These are phyloP conservation scores for Neotropicomus parvogracilis DNA, from an alignment of 1,284 basidiomycete species.

Conservation along the genomic window DNA sequence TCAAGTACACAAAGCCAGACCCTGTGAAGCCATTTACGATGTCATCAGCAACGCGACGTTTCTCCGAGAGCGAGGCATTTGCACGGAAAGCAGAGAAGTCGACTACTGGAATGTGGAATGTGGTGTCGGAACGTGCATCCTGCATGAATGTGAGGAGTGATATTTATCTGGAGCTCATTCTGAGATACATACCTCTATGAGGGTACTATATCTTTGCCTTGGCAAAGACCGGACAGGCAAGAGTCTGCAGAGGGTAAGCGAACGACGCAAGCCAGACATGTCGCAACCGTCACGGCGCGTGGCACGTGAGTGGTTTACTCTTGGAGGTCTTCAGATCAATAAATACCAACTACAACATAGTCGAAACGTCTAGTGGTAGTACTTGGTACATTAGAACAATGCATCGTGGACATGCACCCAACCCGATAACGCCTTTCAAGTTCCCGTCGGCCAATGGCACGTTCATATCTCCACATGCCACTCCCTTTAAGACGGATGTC, in stretches of 20 bases:
- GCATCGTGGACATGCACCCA: neutral
- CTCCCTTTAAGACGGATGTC: slow-evolving; percentile 45
- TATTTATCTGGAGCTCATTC: neutral
- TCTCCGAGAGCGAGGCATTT: slow-evolving; percentile 50
- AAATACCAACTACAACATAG: too few species aligned
- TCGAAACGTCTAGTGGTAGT: too few species aligned
- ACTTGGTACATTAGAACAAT: neutral
- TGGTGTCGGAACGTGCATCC: slow-evolving; percentile 28
- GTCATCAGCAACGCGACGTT: slow-evolving; percentile 59
- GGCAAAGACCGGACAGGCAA: slow-evolving; percentile 3
- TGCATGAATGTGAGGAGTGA: slow-evolving; percentile 9
- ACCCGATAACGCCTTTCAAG: neutral
- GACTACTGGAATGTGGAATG: slow-evolving; percentile 67
- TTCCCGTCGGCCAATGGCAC: too few species aligned
- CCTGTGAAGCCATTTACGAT: slow-evolving; percentile 77
- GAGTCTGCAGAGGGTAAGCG: slow-evolving; percentile 12
- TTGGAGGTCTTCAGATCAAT: too few species aligned
- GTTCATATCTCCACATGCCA: slow-evolving; percentile 21
- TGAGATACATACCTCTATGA: slow-evolving; percentile 23
- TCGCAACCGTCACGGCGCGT: neutral
- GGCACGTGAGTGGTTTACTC: neutral
- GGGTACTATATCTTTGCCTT: slow-evolving; percentile 19
- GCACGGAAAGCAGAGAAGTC: slow-evolving; percentile 68
- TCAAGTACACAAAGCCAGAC: slow-evolving; percentile 72
- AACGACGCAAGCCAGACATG: slow-evolving; percentile 17